A percentile compares a stretch with the other conserved stretches of the same genome.
Evolutionary conservation across 306 rosid genomes (phyloP).

Genomic region (Mimosa pudica): DNA sequence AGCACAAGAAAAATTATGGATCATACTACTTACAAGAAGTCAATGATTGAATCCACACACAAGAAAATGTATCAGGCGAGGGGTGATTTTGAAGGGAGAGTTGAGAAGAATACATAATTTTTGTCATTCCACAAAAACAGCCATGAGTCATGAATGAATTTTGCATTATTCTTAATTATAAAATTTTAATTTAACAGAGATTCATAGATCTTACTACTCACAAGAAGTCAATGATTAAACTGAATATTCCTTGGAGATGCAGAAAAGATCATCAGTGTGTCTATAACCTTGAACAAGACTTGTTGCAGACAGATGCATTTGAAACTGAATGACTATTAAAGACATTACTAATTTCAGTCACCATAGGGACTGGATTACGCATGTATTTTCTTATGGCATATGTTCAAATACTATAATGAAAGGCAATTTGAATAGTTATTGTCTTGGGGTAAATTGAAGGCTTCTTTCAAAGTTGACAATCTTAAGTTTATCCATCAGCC

Average conservation of each 20-base stretch:
- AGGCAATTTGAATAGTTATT: not conserved
- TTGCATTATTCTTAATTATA: no score
- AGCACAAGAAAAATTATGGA: constrained; percentile 20
- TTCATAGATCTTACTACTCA: constrained; percentile 3
- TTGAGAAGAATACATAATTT: no score
- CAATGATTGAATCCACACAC: not conserved
- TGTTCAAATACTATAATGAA: not conserved
- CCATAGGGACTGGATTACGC: not conserved
- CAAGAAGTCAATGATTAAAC: not conserved
- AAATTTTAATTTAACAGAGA: not conserved
- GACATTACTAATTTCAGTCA: not conserved
- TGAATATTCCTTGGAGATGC: not conserved
- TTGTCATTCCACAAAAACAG: no score
- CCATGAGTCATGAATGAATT: no score
- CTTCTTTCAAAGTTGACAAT: not conserved
- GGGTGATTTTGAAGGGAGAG: no score
- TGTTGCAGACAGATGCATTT: not conserved
- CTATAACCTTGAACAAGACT: not conserved
- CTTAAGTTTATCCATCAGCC: not conserved
- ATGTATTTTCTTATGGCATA: not conserved
- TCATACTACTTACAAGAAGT: not conserved
- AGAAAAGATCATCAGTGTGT: not conserved
- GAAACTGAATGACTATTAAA: not conserved
- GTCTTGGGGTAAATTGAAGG: not conserved
- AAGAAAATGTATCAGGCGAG: not conserved